Evolutionary conservation across 805 yeast species (phyloP).

Genomic region (Lipomyces yamadae): DNA sequence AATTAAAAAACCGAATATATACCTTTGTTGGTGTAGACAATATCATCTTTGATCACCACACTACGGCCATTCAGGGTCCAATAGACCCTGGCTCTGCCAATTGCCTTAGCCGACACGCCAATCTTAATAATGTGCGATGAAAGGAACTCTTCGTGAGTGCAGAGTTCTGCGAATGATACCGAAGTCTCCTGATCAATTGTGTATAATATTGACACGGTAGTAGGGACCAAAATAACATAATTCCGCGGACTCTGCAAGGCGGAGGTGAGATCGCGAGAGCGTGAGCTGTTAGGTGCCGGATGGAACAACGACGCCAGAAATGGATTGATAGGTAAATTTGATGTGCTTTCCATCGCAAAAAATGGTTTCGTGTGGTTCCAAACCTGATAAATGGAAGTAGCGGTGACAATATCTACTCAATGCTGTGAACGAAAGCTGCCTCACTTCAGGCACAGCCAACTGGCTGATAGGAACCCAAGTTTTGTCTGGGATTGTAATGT

Average conservation of each 20-base stretch:
- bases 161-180: constrained; percentile 54
- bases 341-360: constrained; percentile 10
- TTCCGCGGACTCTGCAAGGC: constrained; percentile 49
- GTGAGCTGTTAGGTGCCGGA: constrained; percentile 28
- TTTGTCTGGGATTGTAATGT: not conserved
- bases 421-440: not conserved
- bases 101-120: constrained; percentile 35
- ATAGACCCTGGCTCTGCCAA: constrained; percentile 51
- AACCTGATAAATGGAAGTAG: not conserved
- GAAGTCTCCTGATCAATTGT: constrained; percentile 47
- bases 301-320: constrained; percentile 35
- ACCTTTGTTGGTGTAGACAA: constrained; percentile 63
- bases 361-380: constrained; percentile 1
- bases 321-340: constrained; percentile 34
- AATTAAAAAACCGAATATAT: no score
- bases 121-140: constrained; percentile 62
- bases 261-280: constrained; percentile 31
- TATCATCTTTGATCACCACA: constrained; percentile 59
- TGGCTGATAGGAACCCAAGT: not conserved
- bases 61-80: constrained; percentile 62
- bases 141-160: constrained; percentile 64
- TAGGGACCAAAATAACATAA: constrained; percentile 67
- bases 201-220: constrained; percentile 53
- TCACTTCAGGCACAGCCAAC: not conserved
- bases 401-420: not conserved